Evolutionary conservation across 805 yeast species (phyloP).

Genomic region (Ogataea methylovora): DNA sequence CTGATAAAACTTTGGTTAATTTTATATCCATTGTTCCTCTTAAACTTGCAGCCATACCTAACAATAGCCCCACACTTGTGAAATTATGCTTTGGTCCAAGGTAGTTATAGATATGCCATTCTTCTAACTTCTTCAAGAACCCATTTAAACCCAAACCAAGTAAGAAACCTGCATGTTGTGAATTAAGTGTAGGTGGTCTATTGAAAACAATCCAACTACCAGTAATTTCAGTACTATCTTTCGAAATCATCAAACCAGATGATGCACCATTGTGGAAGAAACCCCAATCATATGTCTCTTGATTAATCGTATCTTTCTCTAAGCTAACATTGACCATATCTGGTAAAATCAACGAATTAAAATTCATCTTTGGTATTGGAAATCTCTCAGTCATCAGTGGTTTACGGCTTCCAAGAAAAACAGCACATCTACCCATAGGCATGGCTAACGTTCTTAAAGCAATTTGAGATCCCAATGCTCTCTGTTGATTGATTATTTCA

Average conservation of each 20-base stretch:
- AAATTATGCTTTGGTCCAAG: slow-evolving; percentile 81
- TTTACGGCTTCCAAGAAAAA: slow-evolving; percentile 56
- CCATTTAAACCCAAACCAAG: slow-evolving; percentile 90
- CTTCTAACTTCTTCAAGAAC: slow-evolving; percentile 73
- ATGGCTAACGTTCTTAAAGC: slow-evolving; percentile 68
- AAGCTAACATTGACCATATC: slow-evolving; percentile 52
- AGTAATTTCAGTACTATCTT: slow-evolving; percentile 57
- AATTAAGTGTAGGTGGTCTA: slow-evolving; percentile 58
- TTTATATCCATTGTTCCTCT: slow-evolving; percentile 79
- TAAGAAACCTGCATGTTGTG: slow-evolving; percentile 94
- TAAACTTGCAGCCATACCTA: slow-evolving; percentile 91
- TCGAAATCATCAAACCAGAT: slow-evolving; percentile 68
- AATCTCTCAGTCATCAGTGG: slow-evolving; percentile 84
- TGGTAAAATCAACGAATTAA: slow-evolving; percentile 60
- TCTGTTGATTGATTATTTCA: slow-evolving; percentile 46
- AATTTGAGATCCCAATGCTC: slow-evolving; percentile 48
- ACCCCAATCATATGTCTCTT: slow-evolving; percentile 64
- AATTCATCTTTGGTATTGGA: slow-evolving; percentile 69
- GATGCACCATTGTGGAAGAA: slow-evolving; percentile 89
- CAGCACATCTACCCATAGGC: slow-evolving; percentile 73
- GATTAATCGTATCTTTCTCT: slow-evolving; percentile 45
- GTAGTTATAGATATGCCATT: slow-evolving; percentile 94
- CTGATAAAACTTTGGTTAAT: slow-evolving; percentile 83
- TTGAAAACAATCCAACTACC: slow-evolving; percentile 93
- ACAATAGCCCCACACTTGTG: slow-evolving; percentile 77